These are phyloP conservation scores for Malassezia arunalokei DNA, from an alignment of 1,284 basidiomycete species.

Conservation along the genomic window DNA sequence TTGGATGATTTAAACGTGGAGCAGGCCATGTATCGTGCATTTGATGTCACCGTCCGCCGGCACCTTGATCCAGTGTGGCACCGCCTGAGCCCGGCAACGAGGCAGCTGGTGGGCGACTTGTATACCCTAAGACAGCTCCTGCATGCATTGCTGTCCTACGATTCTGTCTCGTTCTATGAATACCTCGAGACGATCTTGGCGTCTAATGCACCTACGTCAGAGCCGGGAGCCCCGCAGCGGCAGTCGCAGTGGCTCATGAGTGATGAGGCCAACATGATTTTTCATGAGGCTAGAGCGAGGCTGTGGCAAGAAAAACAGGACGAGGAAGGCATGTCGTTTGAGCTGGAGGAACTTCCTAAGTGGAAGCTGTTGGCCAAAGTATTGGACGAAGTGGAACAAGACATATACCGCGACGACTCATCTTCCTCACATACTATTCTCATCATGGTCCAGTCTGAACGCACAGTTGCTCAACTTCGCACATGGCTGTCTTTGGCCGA, in stretches of 20 bases:
- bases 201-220: slow-evolving; percentile 52
- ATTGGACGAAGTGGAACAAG: slow-evolving; percentile 79
- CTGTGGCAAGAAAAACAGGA: slow-evolving; percentile 50
- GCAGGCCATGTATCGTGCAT: slow-evolving; percentile 85
- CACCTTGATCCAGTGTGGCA: slow-evolving; percentile 93
- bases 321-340: slow-evolving; percentile 23
- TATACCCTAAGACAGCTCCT: slow-evolving; percentile 72
- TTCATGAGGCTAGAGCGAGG: slow-evolving; percentile 65
- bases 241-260: slow-evolving; percentile 76
- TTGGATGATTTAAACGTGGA: slow-evolving; percentile 85
- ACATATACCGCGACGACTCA: slow-evolving; percentile 53
- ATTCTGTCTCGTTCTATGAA: slow-evolving; percentile 76
- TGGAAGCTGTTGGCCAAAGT: slow-evolving; percentile 78
- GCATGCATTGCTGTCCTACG: slow-evolving; percentile 75
- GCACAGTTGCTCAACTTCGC: slow-evolving; percentile 31
- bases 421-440: slow-evolving; percentile 31
- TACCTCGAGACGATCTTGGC: slow-evolving; percentile 84
- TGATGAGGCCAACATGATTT: slow-evolving; percentile 76
- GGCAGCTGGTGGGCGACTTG: slow-evolving; percentile 79
- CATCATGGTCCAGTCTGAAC: slow-evolving; percentile 37
- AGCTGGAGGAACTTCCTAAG: slow-evolving; percentile 87
- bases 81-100: slow-evolving; percentile 79
- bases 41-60: slow-evolving; percentile 75
- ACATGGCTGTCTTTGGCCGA: slow-evolving; percentile 21
- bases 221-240: slow-evolving; percentile 48